Conservation (phyloP, 257 asterid genomes). For the Oldenlandia corymbosa region DNA sequence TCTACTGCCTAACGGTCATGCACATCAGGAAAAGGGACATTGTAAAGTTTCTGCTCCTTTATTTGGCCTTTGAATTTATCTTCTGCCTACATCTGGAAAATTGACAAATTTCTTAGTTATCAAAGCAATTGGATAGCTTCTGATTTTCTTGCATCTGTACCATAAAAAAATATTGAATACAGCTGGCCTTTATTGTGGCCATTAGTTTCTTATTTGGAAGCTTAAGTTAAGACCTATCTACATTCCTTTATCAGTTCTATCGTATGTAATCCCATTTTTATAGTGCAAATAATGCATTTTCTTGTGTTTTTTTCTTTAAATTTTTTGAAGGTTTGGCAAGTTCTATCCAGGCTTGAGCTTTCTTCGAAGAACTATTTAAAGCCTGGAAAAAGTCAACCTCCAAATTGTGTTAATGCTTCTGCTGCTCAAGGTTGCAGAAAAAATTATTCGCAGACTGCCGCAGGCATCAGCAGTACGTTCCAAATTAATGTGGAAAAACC, state of each 20-base stretch:
- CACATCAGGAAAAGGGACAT: neutral
- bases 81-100: constrained; percentile 5
- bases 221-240: neutral
- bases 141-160: neutral
- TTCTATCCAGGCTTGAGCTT: constrained; percentile 57
- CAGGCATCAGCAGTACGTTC: constrained; percentile 29
- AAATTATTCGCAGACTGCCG: constrained; percentile 30
- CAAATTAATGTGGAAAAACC: constrained; percentile 26
- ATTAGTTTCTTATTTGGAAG: neutral
- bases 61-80: neutral
- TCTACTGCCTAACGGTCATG: neutral
- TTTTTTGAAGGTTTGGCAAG: constrained; percentile 78
- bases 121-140: neutral
- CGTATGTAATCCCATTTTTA: neutral
- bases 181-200: neutral
- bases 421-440: constrained; percentile 38
- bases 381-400: constrained; percentile 74
- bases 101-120: neutral
- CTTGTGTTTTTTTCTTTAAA: constrained; percentile 18
- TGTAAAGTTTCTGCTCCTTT: neutral
- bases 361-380: constrained; percentile 58
- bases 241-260: neutral
- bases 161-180: neutral
- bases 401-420: constrained; percentile 30
- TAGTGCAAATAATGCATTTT: constrained; percentile 2